Conservation (phyloP, 345 rosid genomes). For the Gossypium arboreum region DNA sequence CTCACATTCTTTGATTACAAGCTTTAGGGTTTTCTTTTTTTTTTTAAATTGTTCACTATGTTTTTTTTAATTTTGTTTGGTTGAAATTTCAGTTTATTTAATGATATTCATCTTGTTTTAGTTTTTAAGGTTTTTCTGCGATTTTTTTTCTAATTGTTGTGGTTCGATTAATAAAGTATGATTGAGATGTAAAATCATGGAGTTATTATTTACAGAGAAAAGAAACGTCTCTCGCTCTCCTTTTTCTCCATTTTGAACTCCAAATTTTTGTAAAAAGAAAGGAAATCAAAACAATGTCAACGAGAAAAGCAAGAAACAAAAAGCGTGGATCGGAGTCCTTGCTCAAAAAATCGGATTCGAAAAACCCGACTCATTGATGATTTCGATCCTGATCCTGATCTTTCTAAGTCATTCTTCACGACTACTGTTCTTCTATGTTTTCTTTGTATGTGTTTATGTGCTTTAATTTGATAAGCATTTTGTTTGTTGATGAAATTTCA, state of each 20-base stretch:
- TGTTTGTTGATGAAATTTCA: too few relatives aligned
- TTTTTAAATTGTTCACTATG: too few relatives aligned
- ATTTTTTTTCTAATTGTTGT: too few relatives aligned
- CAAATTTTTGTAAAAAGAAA: not conserved
- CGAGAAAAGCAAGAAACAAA: constrained; percentile 33
- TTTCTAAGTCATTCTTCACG: constrained; percentile 42
- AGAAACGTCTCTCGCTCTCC: not conserved
- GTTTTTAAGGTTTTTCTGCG: too few relatives aligned
- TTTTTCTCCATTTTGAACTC: not conserved
- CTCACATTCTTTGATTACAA: too few relatives aligned
- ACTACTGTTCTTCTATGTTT: not conserved
- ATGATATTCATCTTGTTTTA: too few relatives aligned
- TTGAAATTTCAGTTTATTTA: too few relatives aligned
- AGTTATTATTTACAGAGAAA: too few relatives aligned
- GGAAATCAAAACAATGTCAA: constrained; percentile 23
- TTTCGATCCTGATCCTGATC: constrained; percentile 54
- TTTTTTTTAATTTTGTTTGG: too few relatives aligned
- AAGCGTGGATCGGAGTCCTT: constrained; percentile 38
- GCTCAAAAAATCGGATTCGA: constrained; percentile 35
- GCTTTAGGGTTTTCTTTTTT: too few relatives aligned
- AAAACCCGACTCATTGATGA: constrained; percentile 42
- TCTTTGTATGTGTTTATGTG: not conserved
- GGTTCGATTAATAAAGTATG: too few relatives aligned
- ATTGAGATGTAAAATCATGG: too few relatives aligned
- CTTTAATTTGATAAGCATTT: not conserved